Conservation (phyloP, 2,329 filamentous ascomycete species). For the Acephala macrosclerotiorum region DNA sequence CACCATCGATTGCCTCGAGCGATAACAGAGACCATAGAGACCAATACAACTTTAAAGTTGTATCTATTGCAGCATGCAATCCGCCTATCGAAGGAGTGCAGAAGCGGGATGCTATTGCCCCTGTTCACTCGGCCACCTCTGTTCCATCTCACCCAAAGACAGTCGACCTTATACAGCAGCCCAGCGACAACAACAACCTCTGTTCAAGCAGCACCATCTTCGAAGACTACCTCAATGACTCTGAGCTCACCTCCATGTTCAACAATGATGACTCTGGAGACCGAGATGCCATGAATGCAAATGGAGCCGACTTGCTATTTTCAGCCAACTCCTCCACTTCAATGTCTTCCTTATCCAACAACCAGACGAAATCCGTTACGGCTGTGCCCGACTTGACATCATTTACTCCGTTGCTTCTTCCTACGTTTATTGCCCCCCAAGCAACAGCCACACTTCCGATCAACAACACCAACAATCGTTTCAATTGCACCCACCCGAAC, state of each 20-base stretch:
- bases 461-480: slow-evolving; percentile 55
- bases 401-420: background rate
- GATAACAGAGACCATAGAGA: background rate
- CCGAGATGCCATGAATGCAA: background rate
- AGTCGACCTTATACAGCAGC: background rate
- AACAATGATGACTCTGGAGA: background rate
- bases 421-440: background rate
- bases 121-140: background rate
- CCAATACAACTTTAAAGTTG: background rate
- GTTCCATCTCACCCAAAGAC: background rate
- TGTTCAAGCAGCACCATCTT: too few relatives aligned
- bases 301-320: background rate
- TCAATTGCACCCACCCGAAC: slow-evolving; percentile 83
- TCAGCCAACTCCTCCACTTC: background rate
- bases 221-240: background rate
- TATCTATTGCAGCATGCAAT: too few relatives aligned
- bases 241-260: slow-evolving; percentile 2
- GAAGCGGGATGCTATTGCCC: background rate
- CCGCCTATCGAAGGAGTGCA: background rate
- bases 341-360: background rate
- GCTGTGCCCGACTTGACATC: background rate
- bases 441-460: background rate
- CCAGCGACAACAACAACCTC: background rate
- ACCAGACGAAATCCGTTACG: background rate
- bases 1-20: background rate